These are phyloP conservation scores for Boletus pseudopeckii DNA, from an alignment of 768 basidiomycete genomes.

Conservation along the genomic window DNA sequence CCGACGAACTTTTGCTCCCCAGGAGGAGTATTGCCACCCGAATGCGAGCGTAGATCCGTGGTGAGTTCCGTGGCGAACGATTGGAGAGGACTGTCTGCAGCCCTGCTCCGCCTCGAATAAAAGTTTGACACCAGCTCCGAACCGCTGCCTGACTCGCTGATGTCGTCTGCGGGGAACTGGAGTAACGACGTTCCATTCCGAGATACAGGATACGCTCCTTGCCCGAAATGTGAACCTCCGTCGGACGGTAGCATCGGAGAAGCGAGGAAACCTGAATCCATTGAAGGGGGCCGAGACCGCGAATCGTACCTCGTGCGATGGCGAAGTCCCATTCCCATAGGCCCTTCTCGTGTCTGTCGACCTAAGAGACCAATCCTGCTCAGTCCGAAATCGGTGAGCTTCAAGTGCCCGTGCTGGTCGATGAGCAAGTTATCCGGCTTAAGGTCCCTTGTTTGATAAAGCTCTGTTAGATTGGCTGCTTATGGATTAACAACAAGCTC, in stretches of 20 bases:
- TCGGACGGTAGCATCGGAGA: conserved; percentile 70
- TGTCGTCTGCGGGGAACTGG: conserved; percentile 71
- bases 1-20: conserved; percentile 94
- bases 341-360: conserved; percentile 81
- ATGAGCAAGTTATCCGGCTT: conserved; percentile 99
- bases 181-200: conserved; percentile 65
- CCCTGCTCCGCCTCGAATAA: conserved; percentile 49
- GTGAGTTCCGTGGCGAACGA: conserved; percentile 86
- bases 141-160: conserved; percentile 78
- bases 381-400: conserved; percentile 96
- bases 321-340: conserved; percentile 41
- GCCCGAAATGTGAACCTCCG: conserved; percentile 79
- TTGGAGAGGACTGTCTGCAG: conserved; percentile 73
- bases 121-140: conserved; percentile 70
- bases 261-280: conserved; percentile 75
- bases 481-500: not conserved
- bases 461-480: not conserved
- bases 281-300: conserved; percentile 76
- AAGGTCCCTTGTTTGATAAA: conserved; percentile 64
- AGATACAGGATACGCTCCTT: conserved; percentile 56
- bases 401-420: conserved; percentile 93
- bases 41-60: conserved; percentile 76
- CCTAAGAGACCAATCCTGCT: conserved; percentile 97
- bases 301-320: conserved; percentile 59
- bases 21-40: conserved; percentile 59